These are phyloP conservation scores for Chalaropsis ovoidea DNA, from an alignment of 2,329 filamentous ascomycete genomes.

Conservation along the genomic window DNA sequence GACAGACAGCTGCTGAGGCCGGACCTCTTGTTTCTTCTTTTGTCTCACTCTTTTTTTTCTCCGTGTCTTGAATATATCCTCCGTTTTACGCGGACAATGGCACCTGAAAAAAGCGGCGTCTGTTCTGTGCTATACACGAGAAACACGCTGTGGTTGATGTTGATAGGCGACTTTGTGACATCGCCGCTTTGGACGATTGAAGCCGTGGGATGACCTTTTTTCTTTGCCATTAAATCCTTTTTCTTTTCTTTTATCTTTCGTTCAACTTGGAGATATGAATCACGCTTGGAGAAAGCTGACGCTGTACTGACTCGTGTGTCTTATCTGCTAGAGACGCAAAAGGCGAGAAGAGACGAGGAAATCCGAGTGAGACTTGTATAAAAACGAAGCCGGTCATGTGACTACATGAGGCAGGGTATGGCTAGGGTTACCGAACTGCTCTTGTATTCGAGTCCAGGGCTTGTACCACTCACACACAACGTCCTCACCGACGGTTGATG, in stretches of 20 bases:
- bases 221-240: no score
- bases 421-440: not conserved
- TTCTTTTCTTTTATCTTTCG: not conserved
- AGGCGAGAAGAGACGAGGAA: not conserved
- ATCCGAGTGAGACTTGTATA: not conserved
- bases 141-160: no score
- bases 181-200: no score
- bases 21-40: not conserved
- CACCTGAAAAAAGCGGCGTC: not conserved
- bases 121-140: no score
- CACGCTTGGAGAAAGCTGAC: no score
- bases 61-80: not conserved
- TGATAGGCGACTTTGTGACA: no score
- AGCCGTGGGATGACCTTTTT: no score
- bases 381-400: not conserved
- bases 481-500: no score
- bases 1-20: not conserved
- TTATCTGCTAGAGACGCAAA: not conserved
- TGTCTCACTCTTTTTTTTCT: not conserved
- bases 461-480: no score
- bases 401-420: not conserved
- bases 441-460: no score
- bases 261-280: no score
- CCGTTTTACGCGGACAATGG: not conserved
- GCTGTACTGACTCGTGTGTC: not conserved